phyloP scores from a whole-genome alignment of 2,329 filamentous ascomycete species.

The Ophiocordyceps camponoti-floridani region DNA sequence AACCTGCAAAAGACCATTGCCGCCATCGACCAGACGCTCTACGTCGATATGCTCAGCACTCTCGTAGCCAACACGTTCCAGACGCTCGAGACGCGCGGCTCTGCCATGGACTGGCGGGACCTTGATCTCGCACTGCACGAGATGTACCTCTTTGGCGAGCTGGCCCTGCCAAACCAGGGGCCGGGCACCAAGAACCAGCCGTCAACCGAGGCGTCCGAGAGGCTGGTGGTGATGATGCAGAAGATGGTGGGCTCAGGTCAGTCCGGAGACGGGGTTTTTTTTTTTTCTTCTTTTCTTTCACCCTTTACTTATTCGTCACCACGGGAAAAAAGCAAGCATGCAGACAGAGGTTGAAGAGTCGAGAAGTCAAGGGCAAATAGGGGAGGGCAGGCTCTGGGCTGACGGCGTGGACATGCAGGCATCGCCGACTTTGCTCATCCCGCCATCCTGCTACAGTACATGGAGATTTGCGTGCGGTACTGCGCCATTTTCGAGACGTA shows the following conservation, averaged over 20 bases:
- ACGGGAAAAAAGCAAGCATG: neutral
- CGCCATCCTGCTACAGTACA: conserved; percentile 85
- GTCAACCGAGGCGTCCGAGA: conserved; percentile 59
- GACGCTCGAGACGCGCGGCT: conserved; percentile 54
- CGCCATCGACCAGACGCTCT: conserved; percentile 71
- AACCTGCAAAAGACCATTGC: conserved; percentile 86
- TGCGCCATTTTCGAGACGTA: conserved; percentile 83
- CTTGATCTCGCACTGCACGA: conserved; percentile 86
- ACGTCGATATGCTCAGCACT: conserved; percentile 73
- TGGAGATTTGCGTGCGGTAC: conserved; percentile 96
- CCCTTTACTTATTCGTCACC: neutral
- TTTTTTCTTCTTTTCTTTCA: no score
- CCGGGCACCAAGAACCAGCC: conserved; percentile 75
- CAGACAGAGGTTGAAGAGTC: neutral
- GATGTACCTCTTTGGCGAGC: conserved; percentile 88
- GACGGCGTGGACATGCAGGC: conserved; percentile 26
- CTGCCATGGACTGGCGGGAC: conserved; percentile 81
- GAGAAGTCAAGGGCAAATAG: neutral
- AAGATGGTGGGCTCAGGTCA: conserved; percentile 86
- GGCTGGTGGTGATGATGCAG: conserved; percentile 79
- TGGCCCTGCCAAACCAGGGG: conserved; percentile 76
- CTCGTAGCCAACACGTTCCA: conserved; percentile 79
- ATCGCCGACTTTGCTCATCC: conserved; percentile 78
- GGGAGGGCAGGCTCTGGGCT: neutral
- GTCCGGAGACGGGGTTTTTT: conserved; percentile 10